phyloP scores from a whole-genome alignment of 2,329 filamentous ascomycete species.

The Lomentospora prolificans region DNA sequence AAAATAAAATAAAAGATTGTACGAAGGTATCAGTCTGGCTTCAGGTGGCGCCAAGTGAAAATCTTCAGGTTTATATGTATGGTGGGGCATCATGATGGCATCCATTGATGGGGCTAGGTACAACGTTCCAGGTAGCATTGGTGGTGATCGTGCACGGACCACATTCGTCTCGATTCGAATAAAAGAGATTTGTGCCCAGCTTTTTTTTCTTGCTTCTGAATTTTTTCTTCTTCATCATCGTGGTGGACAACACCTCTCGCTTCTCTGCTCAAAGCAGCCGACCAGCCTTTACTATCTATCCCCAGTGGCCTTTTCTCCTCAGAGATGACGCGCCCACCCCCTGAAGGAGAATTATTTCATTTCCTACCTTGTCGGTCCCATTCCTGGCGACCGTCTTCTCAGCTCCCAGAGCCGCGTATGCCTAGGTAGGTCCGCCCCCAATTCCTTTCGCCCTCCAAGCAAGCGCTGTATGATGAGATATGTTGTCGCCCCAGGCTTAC shows the following conservation, averaged over 20 bases:
- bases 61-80: not conserved
- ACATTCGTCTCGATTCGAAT: not conserved
- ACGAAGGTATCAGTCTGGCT: not conserved
- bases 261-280: not conserved
- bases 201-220: not conserved
- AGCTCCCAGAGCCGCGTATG: not conserved
- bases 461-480: conserved; percentile 32
- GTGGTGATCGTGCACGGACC: not conserved
- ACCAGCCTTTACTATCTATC: too few species aligned
- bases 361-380: too few species aligned
- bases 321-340: too few species aligned
- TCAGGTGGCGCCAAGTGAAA: not conserved
- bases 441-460: too few species aligned
- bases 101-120: too few species aligned
- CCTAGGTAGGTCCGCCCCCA: too few species aligned
- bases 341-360: too few species aligned
- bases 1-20: too few species aligned
- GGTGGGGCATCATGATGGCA: too few species aligned
- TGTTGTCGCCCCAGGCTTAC: conserved; percentile 41
- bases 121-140: too few species aligned
- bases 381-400: not conserved
- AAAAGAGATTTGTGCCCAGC: conserved; percentile 8
- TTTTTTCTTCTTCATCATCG: not conserved
- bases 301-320: too few species aligned
- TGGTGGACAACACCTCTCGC: not conserved